Evolutionary conservation across 169 alveolate species (phyloP).

Genomic region (Blepharisma undulans): DNA sequence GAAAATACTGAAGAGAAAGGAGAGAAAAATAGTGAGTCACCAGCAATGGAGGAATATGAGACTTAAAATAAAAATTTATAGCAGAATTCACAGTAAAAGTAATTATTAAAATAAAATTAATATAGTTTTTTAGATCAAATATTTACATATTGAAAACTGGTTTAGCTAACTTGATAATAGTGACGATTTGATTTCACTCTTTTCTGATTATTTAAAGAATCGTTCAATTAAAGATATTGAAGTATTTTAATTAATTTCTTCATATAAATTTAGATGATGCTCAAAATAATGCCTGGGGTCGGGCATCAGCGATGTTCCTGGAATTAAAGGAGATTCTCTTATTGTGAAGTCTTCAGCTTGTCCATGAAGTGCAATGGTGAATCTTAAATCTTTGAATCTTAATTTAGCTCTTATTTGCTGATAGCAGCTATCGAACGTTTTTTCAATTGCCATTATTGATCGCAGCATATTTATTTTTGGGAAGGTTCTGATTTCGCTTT

Average conservation of each 20-base stretch:
- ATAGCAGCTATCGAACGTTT: conserved; percentile 29
- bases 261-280: neutral
- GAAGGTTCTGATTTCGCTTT: conserved; percentile 44
- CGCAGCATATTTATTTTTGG: conserved; percentile 24
- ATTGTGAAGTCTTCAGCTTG: neutral
- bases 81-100: too few relatives aligned
- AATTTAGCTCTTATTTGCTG: neutral
- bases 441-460: conserved; percentile 39
- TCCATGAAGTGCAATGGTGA: neutral
- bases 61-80: neutral
- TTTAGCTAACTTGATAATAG: too few relatives aligned
- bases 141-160: too few relatives aligned
- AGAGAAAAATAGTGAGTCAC: neutral
- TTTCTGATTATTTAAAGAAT: neutral
- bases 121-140: too few relatives aligned
- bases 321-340: neutral
- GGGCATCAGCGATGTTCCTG: neutral
- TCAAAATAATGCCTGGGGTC: neutral
- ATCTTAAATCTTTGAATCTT: neutral
- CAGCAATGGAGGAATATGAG: neutral
- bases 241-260: neutral
- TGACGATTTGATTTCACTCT: too few relatives aligned
- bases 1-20: neutral
- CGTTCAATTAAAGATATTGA: neutral
- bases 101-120: too few relatives aligned